Conservation (phyloP, 768 basidiomycete genomes). For the Clathrus columnatus region DNA sequence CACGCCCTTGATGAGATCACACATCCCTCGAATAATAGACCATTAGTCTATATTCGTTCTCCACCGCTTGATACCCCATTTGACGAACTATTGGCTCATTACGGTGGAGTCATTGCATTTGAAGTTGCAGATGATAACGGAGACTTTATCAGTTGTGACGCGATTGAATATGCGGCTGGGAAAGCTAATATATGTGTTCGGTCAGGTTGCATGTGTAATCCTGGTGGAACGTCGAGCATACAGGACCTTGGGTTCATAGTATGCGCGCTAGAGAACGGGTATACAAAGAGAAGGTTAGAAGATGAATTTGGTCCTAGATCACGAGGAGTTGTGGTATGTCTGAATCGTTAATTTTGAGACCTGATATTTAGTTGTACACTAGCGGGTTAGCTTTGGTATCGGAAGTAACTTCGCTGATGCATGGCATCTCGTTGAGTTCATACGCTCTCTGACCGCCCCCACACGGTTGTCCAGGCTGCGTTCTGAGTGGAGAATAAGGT, state of each 20-base stretch:
- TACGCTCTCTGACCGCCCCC: background rate
- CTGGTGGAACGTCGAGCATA: conserved; percentile 68
- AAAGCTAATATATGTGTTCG: conserved; percentile 61
- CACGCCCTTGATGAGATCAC: background rate
- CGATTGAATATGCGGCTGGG: conserved; percentile 57
- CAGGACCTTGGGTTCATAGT: conserved; percentile 62
- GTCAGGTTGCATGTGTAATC: conserved; percentile 84
- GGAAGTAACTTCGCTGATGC: conserved; percentile 73
- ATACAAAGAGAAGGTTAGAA: conserved; percentile 56
- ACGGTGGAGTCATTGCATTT: background rate
- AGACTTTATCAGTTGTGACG: background rate
- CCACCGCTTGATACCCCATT: background rate
- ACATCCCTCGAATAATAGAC: background rate
- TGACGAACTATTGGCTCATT: background rate
- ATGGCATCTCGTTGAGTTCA: conserved; percentile 25
- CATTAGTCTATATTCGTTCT: background rate
- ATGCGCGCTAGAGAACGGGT: conserved; percentile 50
- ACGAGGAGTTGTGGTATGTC: background rate
- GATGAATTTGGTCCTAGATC: conserved; percentile 14
- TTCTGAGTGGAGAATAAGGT: background rate
- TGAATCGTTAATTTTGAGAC: background rate
- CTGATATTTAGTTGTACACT: background rate
- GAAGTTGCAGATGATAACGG: background rate
- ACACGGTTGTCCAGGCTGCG: background rate
- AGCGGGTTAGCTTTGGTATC: conserved; percentile 65